Evolutionary conservation across 805 yeast genomes (phyloP), one percentile per base, ranked within the genome.

Genomic region (Suhomyces prunicola): DNA sequence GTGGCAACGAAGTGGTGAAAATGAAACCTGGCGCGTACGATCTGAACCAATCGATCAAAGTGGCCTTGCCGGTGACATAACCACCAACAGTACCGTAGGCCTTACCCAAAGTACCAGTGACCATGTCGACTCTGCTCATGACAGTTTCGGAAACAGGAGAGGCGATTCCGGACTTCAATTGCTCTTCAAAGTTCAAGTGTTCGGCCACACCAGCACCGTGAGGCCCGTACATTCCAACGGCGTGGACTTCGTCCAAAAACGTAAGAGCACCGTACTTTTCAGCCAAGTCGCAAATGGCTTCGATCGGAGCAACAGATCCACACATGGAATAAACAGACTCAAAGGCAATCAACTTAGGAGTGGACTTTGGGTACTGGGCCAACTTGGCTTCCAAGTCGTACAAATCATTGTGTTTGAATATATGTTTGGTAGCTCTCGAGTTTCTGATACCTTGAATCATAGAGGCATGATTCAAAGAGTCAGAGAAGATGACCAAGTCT

Each of bases 141-240:
- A 88, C 87, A 8, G 96, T 85, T 52, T 76, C 71, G 42, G 62
- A 58, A 45, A 60, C 62, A 47, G 73, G 71, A 58, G 84, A 81
- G 12, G 79, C 79, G 60, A 84, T 74, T 59, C 94, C 94, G 13
- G 85, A 70, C 54, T 76, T 68, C 65, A 89, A 82, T 68, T 93
- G 96, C 51, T 85, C 84, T 46, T 89, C 89, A 62, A 91, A 94
- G 73, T 94, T 90, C 64, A 88, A 78, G 70, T 94, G 99, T 73
- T 94, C 99, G 47, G 98, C 97, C 51, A 94, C 98, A 75, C 99
- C 99, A 33, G 97, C 99, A 67, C 99, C 99, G 64, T 89, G 97
- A 55, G 99, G 98, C 64, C 99, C 99, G 68, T 94, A 94, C 86
- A 94, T 82, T 52, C 99, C 99, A 46, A 94, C 98, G 35, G 99